phyloP scores from a whole-genome alignment of 352 stramenopile species.

The Phytophthora citricola region DNA sequence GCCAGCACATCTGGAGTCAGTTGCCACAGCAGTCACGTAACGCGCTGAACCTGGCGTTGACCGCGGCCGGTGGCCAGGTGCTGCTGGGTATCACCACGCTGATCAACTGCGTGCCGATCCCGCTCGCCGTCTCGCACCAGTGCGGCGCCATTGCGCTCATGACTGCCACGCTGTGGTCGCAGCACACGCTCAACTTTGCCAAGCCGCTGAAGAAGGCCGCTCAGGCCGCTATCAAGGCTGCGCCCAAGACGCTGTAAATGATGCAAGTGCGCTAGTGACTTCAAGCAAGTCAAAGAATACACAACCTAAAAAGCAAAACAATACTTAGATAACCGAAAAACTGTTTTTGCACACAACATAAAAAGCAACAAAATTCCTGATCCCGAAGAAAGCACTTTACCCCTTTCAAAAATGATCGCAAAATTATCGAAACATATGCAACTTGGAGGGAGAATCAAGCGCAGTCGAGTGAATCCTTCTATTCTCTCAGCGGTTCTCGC shows the following conservation, averaged over 20 bases:
- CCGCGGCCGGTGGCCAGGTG: constrained; percentile 83
- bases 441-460: too few species aligned
- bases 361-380: too few species aligned
- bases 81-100: constrained; percentile 97
- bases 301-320: not conserved
- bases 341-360: too few species aligned
- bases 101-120: constrained; percentile 96
- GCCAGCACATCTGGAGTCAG: constrained; percentile 85
- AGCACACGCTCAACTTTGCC: constrained; percentile 92
- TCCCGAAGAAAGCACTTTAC: too few species aligned
- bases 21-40: constrained; percentile 80
- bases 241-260: constrained; percentile 35
- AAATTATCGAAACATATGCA: too few species aligned
- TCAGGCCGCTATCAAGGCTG: constrained; percentile 48
- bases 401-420: too few species aligned
- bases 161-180: constrained; percentile 91
- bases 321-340: too few species aligned
- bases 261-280: too few species aligned
- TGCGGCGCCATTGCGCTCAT: constrained; percentile 95
- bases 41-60: constrained; percentile 82
- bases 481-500: too few species aligned
- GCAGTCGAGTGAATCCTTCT: too few species aligned
- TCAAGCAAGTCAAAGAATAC: not conserved
- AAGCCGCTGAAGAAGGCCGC: constrained; percentile 56
- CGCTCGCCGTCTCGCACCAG: constrained; percentile 96